phyloP scores from a whole-genome alignment of 345 rosid genomes.

The Dipteronia dyeriana region DNA sequence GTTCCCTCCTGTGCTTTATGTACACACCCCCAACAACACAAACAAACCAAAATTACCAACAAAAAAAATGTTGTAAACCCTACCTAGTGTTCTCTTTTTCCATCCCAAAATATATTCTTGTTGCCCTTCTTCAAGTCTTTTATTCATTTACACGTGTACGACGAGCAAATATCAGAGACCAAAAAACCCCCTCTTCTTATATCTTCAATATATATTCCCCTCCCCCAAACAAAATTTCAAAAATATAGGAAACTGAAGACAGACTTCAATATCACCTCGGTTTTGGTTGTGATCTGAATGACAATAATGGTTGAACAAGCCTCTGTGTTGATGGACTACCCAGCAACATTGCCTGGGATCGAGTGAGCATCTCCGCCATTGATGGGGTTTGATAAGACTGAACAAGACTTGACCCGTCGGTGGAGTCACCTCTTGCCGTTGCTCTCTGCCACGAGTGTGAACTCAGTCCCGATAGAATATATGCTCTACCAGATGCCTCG shows the following conservation, averaged over 20 bases:
- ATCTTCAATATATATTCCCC: conserved; percentile 25
- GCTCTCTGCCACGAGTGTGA: conserved; percentile 99
- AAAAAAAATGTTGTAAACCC: conserved; percentile 30
- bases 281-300: conserved; percentile 64
- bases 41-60: conserved; percentile 21
- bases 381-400: conserved; percentile 89
- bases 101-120: conserved; percentile 26
- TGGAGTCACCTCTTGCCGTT: conserved; percentile 92
- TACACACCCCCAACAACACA: conserved; percentile 50
- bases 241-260: conserved; percentile 19
- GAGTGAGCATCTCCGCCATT: conserved; percentile 89
- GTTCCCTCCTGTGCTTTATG: conserved; percentile 38
- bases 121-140: conserved; percentile 30
- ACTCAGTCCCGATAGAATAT: conserved; percentile 93
- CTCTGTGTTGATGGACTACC: conserved; percentile 74
- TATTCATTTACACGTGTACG: conserved; percentile 54
- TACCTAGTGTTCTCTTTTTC: conserved; percentile 32
- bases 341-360: conserved; percentile 67
- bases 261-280: conserved; percentile 55
- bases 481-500: conserved; percentile 92
- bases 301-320: conserved; percentile 59
- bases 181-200: conserved; percentile 18
- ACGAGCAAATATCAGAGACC: conserved; percentile 28
- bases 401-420: conserved; percentile 76
- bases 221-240: conserved; percentile 30